These are phyloP conservation scores for Naumovozyma baii DNA, from an alignment of 805 yeast genomes.

Conservation along the genomic window DNA sequence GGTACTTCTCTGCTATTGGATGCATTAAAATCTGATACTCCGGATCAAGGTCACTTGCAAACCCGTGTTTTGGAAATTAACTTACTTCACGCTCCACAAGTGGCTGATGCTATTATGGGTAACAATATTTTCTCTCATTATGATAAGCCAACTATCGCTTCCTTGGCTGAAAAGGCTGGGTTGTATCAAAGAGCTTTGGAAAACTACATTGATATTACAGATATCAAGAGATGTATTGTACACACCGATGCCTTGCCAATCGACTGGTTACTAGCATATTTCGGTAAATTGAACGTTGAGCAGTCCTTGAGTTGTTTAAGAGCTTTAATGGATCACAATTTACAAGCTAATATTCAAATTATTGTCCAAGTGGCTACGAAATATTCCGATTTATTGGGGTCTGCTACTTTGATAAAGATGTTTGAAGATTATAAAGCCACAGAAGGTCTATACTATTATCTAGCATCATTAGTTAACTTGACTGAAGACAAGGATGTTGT, in stretches of 20 bases:
- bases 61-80: constrained; percentile 90
- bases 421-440: constrained; percentile 88
- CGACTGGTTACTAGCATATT: constrained; percentile 89
- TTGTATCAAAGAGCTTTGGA: constrained; percentile 91
- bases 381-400: constrained; percentile 87
- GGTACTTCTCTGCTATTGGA: constrained; percentile 95
- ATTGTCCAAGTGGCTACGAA: constrained; percentile 95
- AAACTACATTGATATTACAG: constrained; percentile 88
- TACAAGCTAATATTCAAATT: constrained; percentile 82
- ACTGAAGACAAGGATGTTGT: constrained; percentile 94
- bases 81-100: constrained; percentile 94
- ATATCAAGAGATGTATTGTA: constrained; percentile 88
- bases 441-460: constrained; percentile 91
- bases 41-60: constrained; percentile 92
- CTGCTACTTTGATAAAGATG: constrained; percentile 71
- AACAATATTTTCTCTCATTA: constrained; percentile 92
- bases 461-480: constrained; percentile 85
- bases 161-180: constrained; percentile 92
- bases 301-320: constrained; percentile 81
- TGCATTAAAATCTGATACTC: constrained; percentile 86
- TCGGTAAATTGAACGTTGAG: constrained; percentile 89
- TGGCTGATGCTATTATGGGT: constrained; percentile 96
- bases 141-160: constrained; percentile 87
- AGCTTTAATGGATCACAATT: constrained; percentile 71
- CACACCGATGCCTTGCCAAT: constrained; percentile 76